Conservation (phyloP, 257 asterid species). For the Primulina huaijiensis region DNA sequence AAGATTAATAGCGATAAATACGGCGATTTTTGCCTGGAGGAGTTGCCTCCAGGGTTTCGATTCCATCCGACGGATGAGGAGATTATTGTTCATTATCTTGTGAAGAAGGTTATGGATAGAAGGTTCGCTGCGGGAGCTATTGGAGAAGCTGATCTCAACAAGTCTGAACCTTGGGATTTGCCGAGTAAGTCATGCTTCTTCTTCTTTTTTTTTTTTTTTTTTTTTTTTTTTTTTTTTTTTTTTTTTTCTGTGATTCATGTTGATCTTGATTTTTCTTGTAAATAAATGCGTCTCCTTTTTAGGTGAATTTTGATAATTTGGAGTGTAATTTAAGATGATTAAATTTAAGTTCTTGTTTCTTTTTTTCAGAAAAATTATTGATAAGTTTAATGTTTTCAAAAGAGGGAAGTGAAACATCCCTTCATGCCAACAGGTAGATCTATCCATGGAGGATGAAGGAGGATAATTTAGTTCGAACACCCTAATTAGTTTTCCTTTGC, state of each 20-base stretch:
- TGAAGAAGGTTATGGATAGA: conserved; percentile 49
- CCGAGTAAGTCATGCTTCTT: conserved; percentile 46
- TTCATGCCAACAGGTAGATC: too few relatives aligned
- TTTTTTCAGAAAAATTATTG: background rate
- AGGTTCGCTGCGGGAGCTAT: conserved; percentile 56
- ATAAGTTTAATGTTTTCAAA: background rate
- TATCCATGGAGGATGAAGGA: too few relatives aligned
- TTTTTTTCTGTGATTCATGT: background rate
- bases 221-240: background rate
- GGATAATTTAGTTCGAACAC: too few relatives aligned
- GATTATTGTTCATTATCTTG: conserved; percentile 62
- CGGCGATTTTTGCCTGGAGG: conserved; percentile 15
- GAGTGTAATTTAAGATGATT: background rate
- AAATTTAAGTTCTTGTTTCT: background rate
- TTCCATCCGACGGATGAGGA: conserved; percentile 90
- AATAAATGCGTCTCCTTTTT: background rate
- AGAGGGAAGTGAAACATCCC: too few relatives aligned
- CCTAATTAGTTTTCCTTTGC: too few relatives aligned
- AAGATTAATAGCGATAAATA: conserved; percentile 21
- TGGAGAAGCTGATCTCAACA: conserved; percentile 79
- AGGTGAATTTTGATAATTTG: background rate
- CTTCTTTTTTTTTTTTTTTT: background rate
- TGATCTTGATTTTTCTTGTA: background rate
- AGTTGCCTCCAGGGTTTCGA: conserved; percentile 76
- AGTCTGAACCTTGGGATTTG: conserved; percentile 92